Evolutionary conservation across 2,329 filamentous ascomycete genomes (phyloP).

Genomic region (Colletotrichum australisinense): DNA sequence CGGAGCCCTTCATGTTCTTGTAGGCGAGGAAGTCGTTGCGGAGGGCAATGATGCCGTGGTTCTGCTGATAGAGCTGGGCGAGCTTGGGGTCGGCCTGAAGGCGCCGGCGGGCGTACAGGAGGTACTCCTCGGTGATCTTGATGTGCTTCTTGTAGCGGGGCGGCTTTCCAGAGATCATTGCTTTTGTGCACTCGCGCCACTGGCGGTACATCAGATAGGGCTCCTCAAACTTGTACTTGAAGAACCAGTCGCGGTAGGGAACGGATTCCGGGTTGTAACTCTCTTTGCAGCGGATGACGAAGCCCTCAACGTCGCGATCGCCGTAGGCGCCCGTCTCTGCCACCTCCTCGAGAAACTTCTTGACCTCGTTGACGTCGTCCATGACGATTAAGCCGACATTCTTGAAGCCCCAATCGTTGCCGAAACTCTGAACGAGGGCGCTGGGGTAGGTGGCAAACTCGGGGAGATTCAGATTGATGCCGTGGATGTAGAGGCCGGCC

Average conservation of each 20-base stretch:
- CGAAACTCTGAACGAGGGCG: constrained; percentile 86
- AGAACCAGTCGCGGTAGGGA: constrained; percentile 94
- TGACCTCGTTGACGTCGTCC: constrained; percentile 79
- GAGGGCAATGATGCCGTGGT: constrained; percentile 94
- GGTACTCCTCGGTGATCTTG: constrained; percentile 91
- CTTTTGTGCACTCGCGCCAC: constrained; percentile 97
- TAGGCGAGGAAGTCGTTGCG: constrained; percentile 88
- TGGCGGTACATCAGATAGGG: constrained; percentile 99
- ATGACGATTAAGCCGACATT: constrained; percentile 86
- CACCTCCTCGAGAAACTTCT: constrained; percentile 83
- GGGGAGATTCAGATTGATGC: constrained; percentile 95
- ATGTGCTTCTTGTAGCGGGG: constrained; percentile 88
- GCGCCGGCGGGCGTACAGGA: constrained; percentile 81
- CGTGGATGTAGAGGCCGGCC: constrained; percentile 93
- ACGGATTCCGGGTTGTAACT: constrained; percentile 58
- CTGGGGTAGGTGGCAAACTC: constrained; percentile 90
- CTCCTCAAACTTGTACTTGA: constrained; percentile 99
- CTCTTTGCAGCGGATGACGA: constrained; percentile 91
- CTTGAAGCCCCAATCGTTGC: constrained; percentile 92
- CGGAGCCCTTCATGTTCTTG: constrained; percentile 86
- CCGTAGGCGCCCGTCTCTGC: constrained; percentile 91
- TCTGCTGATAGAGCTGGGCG: constrained; percentile 79
- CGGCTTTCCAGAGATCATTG: constrained; percentile 79
- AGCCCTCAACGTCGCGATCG: constrained; percentile 94
- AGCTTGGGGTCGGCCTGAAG: constrained; percentile 77